phyloP scores from a whole-genome alignment of 2,329 filamentous ascomycete genomes.

The Endothia cerciana region DNA sequence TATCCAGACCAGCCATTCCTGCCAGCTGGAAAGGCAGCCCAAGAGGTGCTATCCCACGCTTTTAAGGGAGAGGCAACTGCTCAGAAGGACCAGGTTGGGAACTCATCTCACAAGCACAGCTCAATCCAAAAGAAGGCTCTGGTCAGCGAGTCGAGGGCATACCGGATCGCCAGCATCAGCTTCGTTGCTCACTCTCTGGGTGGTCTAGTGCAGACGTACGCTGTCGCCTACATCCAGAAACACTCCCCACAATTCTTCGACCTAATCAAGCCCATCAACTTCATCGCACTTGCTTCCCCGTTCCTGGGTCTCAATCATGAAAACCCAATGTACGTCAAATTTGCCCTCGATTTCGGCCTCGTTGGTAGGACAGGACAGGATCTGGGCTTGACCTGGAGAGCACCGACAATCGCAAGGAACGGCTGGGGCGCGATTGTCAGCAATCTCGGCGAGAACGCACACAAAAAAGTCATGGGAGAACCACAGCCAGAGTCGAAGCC shows the following conservation, averaged over 20 bases:
- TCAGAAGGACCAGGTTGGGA: slow-evolving; percentile 40
- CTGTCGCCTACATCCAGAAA: slow-evolving; percentile 94
- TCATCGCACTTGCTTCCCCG: slow-evolving; percentile 84
- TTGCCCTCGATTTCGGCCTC: slow-evolving; percentile 92
- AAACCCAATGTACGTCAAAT: slow-evolving; percentile 95
- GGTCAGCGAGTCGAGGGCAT: slow-evolving; percentile 54
- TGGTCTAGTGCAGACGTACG: slow-evolving; percentile 89
- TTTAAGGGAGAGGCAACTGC: slow-evolving; percentile 47
- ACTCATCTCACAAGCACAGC: slow-evolving; percentile 51
- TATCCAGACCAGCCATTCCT: slow-evolving; percentile 92
- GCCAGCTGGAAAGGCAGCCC: slow-evolving; percentile 60
- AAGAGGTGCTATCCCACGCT: slow-evolving; percentile 47
- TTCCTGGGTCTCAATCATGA: slow-evolving; percentile 94
- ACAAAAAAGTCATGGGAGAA: slow-evolving; percentile 62
- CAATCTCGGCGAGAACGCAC: slow-evolving; percentile 72
- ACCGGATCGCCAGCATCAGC: slow-evolving; percentile 91
- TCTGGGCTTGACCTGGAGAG: slow-evolving; percentile 90
- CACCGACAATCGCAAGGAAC: slow-evolving; percentile 81
- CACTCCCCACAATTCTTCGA: slow-evolving; percentile 92
- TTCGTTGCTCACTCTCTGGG: slow-evolving; percentile 93
- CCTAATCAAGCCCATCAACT: slow-evolving; percentile 84
- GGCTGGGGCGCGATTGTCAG: slow-evolving; percentile 89
- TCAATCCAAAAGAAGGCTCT: slow-evolving; percentile 48
- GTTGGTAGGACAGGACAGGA: slow-evolving; percentile 97
- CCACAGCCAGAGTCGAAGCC: slow-evolving; percentile 83